Evolutionary conservation across 2,329 filamentous ascomycete genomes (phyloP), one percentile per base, ranked within the genome.

Genomic region (Colletotrichum tamarilloi): DNA sequence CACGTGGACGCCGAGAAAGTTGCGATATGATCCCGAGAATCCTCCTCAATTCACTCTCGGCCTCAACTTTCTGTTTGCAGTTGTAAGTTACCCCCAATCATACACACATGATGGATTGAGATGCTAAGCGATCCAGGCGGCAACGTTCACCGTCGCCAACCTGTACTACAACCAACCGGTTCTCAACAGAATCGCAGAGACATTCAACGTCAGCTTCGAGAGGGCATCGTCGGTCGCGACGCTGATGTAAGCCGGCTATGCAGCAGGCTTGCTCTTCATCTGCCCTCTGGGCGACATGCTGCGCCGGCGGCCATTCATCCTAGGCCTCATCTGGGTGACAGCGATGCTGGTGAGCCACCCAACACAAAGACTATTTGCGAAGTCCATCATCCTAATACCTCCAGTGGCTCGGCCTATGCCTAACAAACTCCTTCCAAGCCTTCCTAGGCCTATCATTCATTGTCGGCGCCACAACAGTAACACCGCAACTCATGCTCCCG

Each of bases 91-190:
- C 19, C 19, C 3, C 2, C 8, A 22, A 46, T 63, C 19, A 6
- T 16, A 30, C 35, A 12, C 62, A 19, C 4, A 42, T 26, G 19
- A 9, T 30, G 3, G 8, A 2, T 22, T 24, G 9, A 16, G 16
- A 11, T 60, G 28, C 66, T 64, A 22, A 70, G 0, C 11, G 3
- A 6, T 30, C 57, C 26, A 90, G 88, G 82, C 88, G 3, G 83
- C 84, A 0, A 88, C 91, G 4, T 91, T 94, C 76, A 94, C 92
- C 0, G 94, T 95, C 7, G 93, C 93, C 22, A 95, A 95, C 76
- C 84, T 96, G 3, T 96, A 96, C 83, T 95, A 96, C 81, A 94
- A 89, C 72, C 93, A 95, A 77, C 93, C 94, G 0, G 93, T 96
- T 59, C 84, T 96, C 28, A 94, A 95, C 78, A 89, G 93, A 63